phyloP scores from a whole-genome alignment of 2,329 filamentous ascomycete genomes.

The Bipolaris oryzae region DNA sequence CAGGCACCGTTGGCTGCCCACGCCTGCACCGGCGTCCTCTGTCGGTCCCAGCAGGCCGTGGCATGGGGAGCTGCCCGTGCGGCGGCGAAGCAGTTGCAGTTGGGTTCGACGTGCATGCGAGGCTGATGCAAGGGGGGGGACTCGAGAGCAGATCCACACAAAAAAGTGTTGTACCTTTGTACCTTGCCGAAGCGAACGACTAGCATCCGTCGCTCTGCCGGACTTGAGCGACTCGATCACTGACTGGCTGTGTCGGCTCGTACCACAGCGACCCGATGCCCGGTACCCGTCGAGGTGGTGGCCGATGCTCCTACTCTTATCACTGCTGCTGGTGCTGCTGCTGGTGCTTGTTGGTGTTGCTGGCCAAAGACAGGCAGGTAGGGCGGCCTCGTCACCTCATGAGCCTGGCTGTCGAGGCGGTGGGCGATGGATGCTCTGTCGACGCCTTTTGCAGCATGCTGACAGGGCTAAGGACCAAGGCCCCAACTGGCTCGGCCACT shows the following conservation, averaged over 20 bases:
- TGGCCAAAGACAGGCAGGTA: neutral
- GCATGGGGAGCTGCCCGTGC: constrained; percentile 23
- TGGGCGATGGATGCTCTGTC: neutral
- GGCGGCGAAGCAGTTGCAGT: constrained; percentile 22
- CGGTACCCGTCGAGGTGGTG: too few relatives aligned
- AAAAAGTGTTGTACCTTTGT: constrained; percentile 42
- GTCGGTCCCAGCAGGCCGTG: constrained; percentile 19
- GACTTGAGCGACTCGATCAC: neutral
- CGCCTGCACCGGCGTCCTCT: constrained; percentile 2
- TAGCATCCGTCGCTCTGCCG: constrained; percentile 28
- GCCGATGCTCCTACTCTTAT: neutral
- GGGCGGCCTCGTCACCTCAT: neutral
- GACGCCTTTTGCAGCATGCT: constrained; percentile 2
- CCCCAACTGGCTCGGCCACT: constrained; percentile 15
- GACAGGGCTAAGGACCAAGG: constrained; percentile 8
- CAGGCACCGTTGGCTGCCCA: constrained; percentile 18
- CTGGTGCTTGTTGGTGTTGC: neutral
- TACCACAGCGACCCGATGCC: too few relatives aligned
- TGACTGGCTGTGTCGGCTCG: neutral
- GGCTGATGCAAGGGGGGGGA: constrained; percentile 47
- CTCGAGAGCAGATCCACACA: constrained; percentile 41
- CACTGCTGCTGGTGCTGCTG: neutral
- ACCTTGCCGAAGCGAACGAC: constrained; percentile 50
- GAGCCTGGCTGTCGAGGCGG: neutral
- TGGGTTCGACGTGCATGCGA: constrained; percentile 27